phyloP scores from a whole-genome alignment of 106 monocot species.

The Cymbidium sinense region DNA sequence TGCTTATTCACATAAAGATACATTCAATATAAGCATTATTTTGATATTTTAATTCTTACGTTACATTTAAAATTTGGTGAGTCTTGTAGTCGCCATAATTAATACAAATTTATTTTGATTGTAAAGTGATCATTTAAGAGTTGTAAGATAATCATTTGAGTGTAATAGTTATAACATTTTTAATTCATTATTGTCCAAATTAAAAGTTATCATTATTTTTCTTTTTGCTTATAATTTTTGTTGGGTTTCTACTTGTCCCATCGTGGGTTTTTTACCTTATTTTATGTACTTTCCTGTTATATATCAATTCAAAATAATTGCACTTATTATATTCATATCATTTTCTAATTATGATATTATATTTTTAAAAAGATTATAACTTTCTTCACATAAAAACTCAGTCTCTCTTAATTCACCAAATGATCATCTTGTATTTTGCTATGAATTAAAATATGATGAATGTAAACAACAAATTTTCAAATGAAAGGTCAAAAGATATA shows the following conservation, averaged over 20 bases:
- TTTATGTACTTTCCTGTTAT: background rate
- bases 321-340: background rate
- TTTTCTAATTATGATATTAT: background rate
- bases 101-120: too few relatives aligned
- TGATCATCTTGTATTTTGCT: background rate
- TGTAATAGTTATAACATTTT: too few relatives aligned
- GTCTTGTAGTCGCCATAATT: too few relatives aligned
- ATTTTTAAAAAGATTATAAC: background rate
- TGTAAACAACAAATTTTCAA: constrained; percentile 5
- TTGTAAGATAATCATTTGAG: too few relatives aligned
- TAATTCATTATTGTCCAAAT: too few relatives aligned
- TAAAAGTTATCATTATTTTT: background rate
- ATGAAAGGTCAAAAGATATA: background rate
- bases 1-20: too few relatives aligned
- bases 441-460: constrained; percentile 19
- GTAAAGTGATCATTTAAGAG: too few relatives aligned
- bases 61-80: too few relatives aligned
- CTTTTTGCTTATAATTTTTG: too few relatives aligned
- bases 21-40: too few relatives aligned
- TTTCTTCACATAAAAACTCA: background rate
- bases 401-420: background rate
- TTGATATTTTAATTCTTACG: too few relatives aligned
- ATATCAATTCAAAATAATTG: background rate
- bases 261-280: background rate
- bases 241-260: too few relatives aligned